These are phyloP conservation scores for Chlamydomonas incerta DNA, from an alignment of 139 green algal species.

Conservation along the genomic window DNA sequence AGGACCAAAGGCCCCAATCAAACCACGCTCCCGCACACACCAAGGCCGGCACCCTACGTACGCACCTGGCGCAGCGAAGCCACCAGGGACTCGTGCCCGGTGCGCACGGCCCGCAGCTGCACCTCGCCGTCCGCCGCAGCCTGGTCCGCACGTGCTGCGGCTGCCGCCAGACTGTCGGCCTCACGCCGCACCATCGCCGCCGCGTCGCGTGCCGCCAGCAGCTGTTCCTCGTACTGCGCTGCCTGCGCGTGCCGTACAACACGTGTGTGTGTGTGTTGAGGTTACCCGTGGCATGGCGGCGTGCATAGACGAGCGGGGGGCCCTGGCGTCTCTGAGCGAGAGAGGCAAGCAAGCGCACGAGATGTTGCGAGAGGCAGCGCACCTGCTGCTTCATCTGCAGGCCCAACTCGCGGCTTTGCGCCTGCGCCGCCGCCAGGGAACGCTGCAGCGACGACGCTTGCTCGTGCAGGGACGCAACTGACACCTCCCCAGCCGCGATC, in stretches of 20 bases:
- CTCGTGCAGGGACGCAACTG: conserved; percentile 5
- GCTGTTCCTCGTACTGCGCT: conserved; percentile 27
- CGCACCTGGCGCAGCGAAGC: conserved; percentile 20
- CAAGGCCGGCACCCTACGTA: too few relatives aligned
- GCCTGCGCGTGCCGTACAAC: neutral
- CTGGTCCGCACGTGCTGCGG: neutral
- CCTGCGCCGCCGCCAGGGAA: neutral
- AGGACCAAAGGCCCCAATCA: too few relatives aligned
- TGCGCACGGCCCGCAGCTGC: conserved; percentile 1
- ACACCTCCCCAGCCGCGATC: conserved; percentile 10
- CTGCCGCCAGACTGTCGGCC: neutral
- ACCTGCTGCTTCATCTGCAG: conserved; percentile 37
- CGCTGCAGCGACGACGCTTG: conserved; percentile 17
- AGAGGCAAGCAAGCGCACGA: too few relatives aligned
- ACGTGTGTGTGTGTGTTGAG: too few relatives aligned
- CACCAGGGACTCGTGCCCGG: conserved; percentile 17
- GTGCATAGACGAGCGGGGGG: too few relatives aligned
- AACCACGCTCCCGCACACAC: too few relatives aligned
- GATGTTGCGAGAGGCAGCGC: neutral
- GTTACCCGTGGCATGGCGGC: too few relatives aligned
- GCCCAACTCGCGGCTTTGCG: neutral
- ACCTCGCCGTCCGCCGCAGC: conserved; percentile 3
- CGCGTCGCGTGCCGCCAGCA: conserved; percentile 16
- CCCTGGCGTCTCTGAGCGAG: too few relatives aligned
- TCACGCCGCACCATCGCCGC: conserved; percentile 25